A percentile compares a stretch with the other conserved stretches of the same genome.
Evolutionary conservation across 306 rosid genomes (phyloP).

Genomic region (Begonia loranthoides): DNA sequence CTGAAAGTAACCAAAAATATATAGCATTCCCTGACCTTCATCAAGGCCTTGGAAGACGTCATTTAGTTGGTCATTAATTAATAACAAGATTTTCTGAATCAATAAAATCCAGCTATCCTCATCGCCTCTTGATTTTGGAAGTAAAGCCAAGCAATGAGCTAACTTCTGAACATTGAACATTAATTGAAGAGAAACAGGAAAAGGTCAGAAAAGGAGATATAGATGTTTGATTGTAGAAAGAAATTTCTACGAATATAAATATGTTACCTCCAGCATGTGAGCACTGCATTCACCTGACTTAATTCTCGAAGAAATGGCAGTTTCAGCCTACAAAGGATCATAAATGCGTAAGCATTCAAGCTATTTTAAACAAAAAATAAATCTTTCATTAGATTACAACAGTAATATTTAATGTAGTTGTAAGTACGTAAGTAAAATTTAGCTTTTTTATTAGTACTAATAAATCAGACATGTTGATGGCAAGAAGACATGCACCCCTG

Average conservation of each 20-base stretch:
- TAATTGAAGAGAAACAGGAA: conserved; percentile 15
- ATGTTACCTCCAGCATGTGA: conserved; percentile 51
- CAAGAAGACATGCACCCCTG: conserved; percentile 1
- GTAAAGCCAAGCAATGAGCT: conserved; percentile 60
- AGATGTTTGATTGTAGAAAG: neutral
- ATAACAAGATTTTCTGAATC: conserved; percentile 53
- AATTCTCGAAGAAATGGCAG: conserved; percentile 47
- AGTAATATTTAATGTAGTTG: too few species aligned
- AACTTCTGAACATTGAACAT: conserved; percentile 52
- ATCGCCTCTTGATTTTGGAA: conserved; percentile 77
- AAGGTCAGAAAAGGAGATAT: neutral
- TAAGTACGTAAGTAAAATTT: too few species aligned
- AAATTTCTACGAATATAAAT: conserved; percentile 17
- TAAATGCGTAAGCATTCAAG: conserved; percentile 1
- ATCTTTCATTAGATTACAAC: neutral
- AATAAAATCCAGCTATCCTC: conserved; percentile 74
- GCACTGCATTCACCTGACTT: conserved; percentile 50
- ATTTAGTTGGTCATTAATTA: conserved; percentile 48
- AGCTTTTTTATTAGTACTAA: neutral
- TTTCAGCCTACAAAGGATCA: conserved; percentile 52
- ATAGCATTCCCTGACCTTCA: conserved; percentile 44
- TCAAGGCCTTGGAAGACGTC: conserved; percentile 66
- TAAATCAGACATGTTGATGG: neutral
- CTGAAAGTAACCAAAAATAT: conserved; percentile 1
- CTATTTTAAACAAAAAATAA: conserved; percentile 1